A percentile compares a stretch with the other conserved stretches of the same genome.
These are phyloP conservation scores for Xylaria sp. DNA, from an alignment of 2,329 filamentous ascomycete species.

Conservation along the genomic window DNA sequence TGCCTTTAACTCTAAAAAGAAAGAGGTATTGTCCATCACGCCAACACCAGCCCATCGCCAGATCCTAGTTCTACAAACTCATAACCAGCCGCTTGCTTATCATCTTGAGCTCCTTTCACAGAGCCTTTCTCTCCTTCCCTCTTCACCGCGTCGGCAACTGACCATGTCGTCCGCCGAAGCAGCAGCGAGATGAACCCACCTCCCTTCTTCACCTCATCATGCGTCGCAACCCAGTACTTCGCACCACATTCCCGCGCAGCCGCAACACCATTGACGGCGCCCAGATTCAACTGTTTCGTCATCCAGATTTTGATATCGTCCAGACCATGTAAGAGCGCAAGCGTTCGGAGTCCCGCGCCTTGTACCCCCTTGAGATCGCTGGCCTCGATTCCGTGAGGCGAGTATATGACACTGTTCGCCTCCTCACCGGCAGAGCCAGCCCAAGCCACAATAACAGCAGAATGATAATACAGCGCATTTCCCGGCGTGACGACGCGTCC, in stretches of 20 bases:
- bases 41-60: constrained; percentile 65
- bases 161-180: constrained; percentile 57
- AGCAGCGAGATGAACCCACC: constrained; percentile 67
- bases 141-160: constrained; percentile 56
- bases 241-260: constrained; percentile 29
- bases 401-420: constrained; percentile 63
- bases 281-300: constrained; percentile 70
- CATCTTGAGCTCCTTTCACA: constrained; percentile 41
- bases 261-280: constrained; percentile 64
- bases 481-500: constrained; percentile 64
- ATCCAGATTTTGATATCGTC: constrained; percentile 66
- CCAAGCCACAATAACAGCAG: constrained; percentile 69
- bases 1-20: background rate
- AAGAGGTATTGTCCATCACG: constrained; percentile 5
- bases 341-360: constrained; percentile 58
- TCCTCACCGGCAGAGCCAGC: constrained; percentile 32
- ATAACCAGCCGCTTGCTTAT: constrained; percentile 49
- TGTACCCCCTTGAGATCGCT: constrained; percentile 58
- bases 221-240: constrained; percentile 72
- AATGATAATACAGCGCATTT: constrained; percentile 70
- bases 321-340: constrained; percentile 72
- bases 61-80: constrained; percentile 65
- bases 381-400: constrained; percentile 69
- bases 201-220: constrained; percentile 72
- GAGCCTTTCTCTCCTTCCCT: constrained; percentile 47